phyloP scores from a whole-genome alignment of 208 protist genomes.

The Balamuthia mandrillaris region DNA sequence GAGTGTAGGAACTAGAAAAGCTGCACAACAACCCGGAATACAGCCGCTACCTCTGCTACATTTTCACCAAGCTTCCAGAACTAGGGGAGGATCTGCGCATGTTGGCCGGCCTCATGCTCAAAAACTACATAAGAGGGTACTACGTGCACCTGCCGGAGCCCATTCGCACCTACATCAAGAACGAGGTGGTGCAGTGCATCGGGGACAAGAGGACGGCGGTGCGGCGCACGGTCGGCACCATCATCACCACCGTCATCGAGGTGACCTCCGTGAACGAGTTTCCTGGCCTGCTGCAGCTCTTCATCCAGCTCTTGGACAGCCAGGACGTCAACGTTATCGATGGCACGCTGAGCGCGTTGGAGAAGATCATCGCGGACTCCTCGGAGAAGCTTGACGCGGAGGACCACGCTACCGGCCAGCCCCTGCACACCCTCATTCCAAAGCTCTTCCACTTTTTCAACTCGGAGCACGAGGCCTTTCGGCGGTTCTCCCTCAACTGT shows the following conservation, averaged over 20 bases:
- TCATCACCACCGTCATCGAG: constrained; percentile 34
- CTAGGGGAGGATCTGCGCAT: constrained; percentile 36
- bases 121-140: constrained; percentile 51
- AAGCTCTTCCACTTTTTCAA: constrained; percentile 61
- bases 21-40: constrained; percentile 61
- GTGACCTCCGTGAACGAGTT: constrained; percentile 4
- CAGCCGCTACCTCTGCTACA: constrained; percentile 56
- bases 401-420: background rate
- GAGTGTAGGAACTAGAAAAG: constrained; percentile 43
- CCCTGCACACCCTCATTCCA: constrained; percentile 52
- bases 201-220: constrained; percentile 21
- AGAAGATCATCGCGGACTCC: constrained; percentile 22
- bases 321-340: constrained; percentile 15
- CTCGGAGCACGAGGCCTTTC: constrained; percentile 2
- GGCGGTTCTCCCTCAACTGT: constrained; percentile 35
- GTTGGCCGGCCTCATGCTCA: constrained; percentile 58
- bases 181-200: constrained; percentile 35
- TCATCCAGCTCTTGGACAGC: background rate
- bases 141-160: constrained; percentile 37
- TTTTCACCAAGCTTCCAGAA: constrained; percentile 30
- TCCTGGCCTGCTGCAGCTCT: constrained; percentile 21
- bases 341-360: constrained; percentile 8
- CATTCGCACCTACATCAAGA: constrained; percentile 63
- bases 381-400: background rate
- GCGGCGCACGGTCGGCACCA: constrained; percentile 35